Conservation (phyloP, 305 asterid genomes). For the Fraxinus dipetala region DNA sequence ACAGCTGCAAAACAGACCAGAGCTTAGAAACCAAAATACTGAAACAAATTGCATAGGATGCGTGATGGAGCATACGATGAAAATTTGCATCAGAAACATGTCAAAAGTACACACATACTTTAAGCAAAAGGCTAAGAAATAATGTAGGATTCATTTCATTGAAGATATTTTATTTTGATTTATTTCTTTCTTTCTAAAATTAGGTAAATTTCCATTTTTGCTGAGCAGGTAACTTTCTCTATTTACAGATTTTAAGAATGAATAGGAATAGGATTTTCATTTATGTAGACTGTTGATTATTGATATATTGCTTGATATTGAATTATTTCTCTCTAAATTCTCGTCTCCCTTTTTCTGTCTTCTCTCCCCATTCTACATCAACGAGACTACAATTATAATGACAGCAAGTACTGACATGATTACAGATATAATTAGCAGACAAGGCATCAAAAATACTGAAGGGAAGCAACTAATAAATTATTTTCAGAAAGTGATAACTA, state of each 20-base stretch:
- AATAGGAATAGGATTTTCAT: not conserved
- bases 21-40: constrained; percentile 9
- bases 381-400: not conserved
- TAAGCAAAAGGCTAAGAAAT: not conserved
- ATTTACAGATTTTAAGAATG: not conserved
- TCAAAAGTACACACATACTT: not conserved
- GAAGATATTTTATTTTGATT: not conserved
- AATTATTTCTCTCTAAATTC: not conserved
- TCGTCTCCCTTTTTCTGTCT: not conserved
- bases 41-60: not conserved
- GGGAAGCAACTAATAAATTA: not conserved
- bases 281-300: not conserved
- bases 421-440: not conserved
- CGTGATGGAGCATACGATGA: not conserved
- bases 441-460: not conserved
- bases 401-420: not conserved
- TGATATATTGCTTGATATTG: not conserved
- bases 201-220: not conserved
- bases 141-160: not conserved
- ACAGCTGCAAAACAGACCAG: constrained; percentile 56
- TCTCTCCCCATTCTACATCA: not conserved
- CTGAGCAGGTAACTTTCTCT: not conserved
- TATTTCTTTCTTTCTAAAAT: not conserved
- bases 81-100: not conserved
- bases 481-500: not conserved